Evolutionary conservation across 1,139 yeast genomes (phyloP), one percentile per base, ranked within the genome.

Genomic region (Kluyveromyces sp.): DNA sequence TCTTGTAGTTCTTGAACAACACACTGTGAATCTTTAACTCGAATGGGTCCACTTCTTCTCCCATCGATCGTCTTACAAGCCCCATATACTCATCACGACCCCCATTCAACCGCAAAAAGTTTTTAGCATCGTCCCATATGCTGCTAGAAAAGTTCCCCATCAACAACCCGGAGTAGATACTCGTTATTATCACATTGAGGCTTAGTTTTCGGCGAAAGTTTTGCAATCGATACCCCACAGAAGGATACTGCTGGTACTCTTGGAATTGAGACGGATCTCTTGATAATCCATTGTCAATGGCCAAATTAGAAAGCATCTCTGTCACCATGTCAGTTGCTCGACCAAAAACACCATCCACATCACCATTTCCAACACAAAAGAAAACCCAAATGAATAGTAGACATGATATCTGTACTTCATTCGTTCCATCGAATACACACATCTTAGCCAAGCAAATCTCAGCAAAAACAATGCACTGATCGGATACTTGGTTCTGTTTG

Each of bases 291-390:
- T 59, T 60, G 4, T 62, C 49, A 5, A 50, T 50, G 3, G 61
- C 58, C 27, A 61, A 40, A 52, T 57, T 54, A 1, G 57, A 43
- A 1, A 57, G 53, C 3, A 57, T 40, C 31, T 60, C 58, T 10
- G 54, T 48, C 2, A 62, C 42, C 4, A 55, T 47, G 46, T 58
- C 64, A 2, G 66, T 56, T 7, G 65, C 63, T 32, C 56, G 55
- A n/a, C 53, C 61, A 6, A 55, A 47, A 42, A 61, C 56, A 34
- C 59, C 54, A 47, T 61, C 64, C 36, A 59, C 60, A 42, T 59
- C 59, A 37, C 60, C 64, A 1, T 65, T 64, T 1, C 64, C 53
- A 44, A 57, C 54, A 25, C 56, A 56, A 34, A 55, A 55, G 34
- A 53, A 56, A 10, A 59, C 44, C 66, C 66, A 61, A 26, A 63